Base-by-base conservation (phyloP, 23 red algal species). In the Pyropia yezoensis region DNA sequence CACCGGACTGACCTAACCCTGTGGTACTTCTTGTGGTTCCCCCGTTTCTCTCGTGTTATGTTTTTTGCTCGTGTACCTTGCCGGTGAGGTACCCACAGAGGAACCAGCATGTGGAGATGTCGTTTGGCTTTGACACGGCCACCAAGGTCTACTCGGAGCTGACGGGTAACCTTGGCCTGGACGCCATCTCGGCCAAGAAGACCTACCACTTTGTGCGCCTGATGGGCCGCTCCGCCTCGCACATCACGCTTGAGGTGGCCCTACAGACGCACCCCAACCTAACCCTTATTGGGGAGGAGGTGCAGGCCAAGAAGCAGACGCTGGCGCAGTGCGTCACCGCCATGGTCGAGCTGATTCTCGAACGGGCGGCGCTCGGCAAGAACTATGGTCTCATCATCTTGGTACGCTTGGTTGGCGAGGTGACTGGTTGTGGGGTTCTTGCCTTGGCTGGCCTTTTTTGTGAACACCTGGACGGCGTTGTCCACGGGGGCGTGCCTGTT, bases 251-350 rank as follows among this genome's bases (percentile, higher is more conserved):
- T 20, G 92, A 96, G 77, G 77, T 77, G 33, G 92, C 92, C 23
- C 69, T 96, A 30, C 92, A 96, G 71, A 83, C 78, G 17, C 92
- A 96, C 73, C 92, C 92, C 30, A 96, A 96, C 59, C 50, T 96
- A 52, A 75, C 83, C 50, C 73, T 90, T 32, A 96, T 96, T 53
- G 83, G 92, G 5, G 92, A 96, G 66, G 92, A 96, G 53, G 92
- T 96, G 55, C 79, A 78, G 74, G 78, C 82, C 52, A 72, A 96
- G 33, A 27, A 33, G 17, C 75, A 79, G 19, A 90, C 92, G 18
- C 67, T 96, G 22, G 34, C 63, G 29, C 59, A 71, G 50, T 67
- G 89, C 51, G 86, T 90, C 50, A 75, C 66, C 18, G 23, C 65
- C 16, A 86, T 89, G 62, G 85, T 77, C 20, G 85, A 89, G 19